Evolutionary conservation across 2,329 filamentous ascomycete species (phyloP).

Genomic region (Microascus cirrosus): DNA sequence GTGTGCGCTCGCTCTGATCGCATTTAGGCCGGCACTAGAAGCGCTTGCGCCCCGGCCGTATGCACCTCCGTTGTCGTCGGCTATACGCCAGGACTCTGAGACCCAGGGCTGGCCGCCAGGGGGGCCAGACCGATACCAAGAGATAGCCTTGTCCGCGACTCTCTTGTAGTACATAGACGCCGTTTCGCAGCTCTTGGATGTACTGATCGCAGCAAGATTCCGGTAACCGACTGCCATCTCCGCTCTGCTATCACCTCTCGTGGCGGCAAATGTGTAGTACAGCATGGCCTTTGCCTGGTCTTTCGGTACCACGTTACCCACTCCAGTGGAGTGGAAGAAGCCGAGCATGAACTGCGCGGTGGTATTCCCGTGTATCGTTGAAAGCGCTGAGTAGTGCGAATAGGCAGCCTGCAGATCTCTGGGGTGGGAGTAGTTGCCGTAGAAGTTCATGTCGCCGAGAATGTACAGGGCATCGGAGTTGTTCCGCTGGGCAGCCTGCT

Average conservation of each 20-base stretch:
- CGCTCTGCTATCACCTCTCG: constrained; percentile 69
- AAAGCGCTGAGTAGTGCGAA: constrained; percentile 67
- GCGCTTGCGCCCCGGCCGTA: constrained; percentile 94
- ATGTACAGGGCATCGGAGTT: constrained; percentile 81
- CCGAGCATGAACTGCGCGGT: constrained; percentile 95
- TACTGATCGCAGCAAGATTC: constrained; percentile 75
- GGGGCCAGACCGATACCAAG: constrained; percentile 78
- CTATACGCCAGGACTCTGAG: constrained; percentile 71
- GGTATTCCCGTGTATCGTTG: constrained; percentile 67
- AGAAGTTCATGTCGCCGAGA: constrained; percentile 91
- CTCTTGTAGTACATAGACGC: constrained; percentile 83
- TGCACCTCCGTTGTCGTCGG: constrained; percentile 82
- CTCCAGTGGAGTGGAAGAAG: constrained; percentile 88
- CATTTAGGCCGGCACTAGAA: constrained; percentile 75
- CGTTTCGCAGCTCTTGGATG: constrained; percentile 73
- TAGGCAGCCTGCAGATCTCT: constrained; percentile 73
- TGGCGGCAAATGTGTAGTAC: constrained; percentile 89
- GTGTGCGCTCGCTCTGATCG: constrained; percentile 58
- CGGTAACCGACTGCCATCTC: constrained; percentile 92
- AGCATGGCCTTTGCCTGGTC: constrained; percentile 88
- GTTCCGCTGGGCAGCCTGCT: constrained; percentile 39
- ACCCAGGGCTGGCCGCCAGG: constrained; percentile 75
- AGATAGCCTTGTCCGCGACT: constrained; percentile 86
- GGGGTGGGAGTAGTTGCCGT: constrained; percentile 85
- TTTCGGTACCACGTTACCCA: constrained; percentile 67